Evolutionary conservation across 805 yeast species (phyloP), one percentile per base, ranked within the genome.

Genomic region (Metschnikowia matae): DNA sequence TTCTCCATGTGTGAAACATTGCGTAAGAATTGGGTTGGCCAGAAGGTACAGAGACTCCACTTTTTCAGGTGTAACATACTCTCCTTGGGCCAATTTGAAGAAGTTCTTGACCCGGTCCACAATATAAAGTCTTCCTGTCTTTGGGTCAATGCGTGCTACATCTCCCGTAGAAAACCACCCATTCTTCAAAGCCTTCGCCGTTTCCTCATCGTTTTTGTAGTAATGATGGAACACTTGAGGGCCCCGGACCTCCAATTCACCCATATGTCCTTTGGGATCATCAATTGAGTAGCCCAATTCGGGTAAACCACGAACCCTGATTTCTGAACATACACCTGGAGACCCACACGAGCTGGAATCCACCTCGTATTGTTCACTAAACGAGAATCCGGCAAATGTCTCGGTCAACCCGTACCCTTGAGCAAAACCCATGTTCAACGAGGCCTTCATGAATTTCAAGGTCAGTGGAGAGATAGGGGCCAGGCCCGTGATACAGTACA

Each of bases 361-460:
- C 31, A 67, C 54, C 49, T 84, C 89, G 52, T 56, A 69, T 6
- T 68, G 66, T 42, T 62, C 64, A 52, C 71, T 62, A 64, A 72
- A 55, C 20, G 73, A 65, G 47, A 77, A 60, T 3, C 84, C 85
- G 1, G 85, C 87, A 59, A 82, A 78, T 14, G 84, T 73, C 63
- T 84, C 89, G 5, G 87, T 82, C 37, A 83, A 73, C 3, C 91
- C 92, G 64, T 85, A 86, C n/a, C 92, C 94, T 67, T 85, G 90
- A 11, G 67, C 54, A 53, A 80, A 77, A 70, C 79, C 81, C 50
- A 79, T 64, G 53, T 79, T 80, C 48, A 87, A 73, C 1, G 83
- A 74, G n/a, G 83, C 82, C 59, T 82, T 78, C 58, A 87, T 65
- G 62, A 84, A 85, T 51, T 70, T 68, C 39, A 84, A 71, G 1